Conservation (phyloP, 371 early-diverging fungal genomes). For the Circinella umbellata region DNA sequence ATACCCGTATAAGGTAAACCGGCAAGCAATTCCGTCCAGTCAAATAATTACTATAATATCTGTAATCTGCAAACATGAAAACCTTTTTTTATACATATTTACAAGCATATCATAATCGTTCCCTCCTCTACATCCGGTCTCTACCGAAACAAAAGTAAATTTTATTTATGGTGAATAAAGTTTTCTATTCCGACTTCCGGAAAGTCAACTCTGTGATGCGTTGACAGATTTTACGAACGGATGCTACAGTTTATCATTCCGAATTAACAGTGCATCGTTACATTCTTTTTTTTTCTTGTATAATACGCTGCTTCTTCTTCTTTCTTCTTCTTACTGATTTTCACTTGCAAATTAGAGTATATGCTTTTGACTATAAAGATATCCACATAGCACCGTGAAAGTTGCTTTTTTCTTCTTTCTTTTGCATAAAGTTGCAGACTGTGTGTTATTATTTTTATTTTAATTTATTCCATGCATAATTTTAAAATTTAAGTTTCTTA, state of each 20-base stretch:
- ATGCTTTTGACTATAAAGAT: background rate
- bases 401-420: background rate
- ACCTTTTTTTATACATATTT: background rate
- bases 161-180: background rate
- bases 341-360: background rate
- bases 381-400: conserved; percentile 5
- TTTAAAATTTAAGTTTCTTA: too few relatives aligned
- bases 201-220: background rate
- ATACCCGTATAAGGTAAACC: background rate
- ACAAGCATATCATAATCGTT: background rate
- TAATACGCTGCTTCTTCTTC: background rate
- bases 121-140: background rate
- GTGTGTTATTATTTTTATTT: too few relatives aligned
- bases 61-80: too few relatives aligned
- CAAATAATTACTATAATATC: background rate
- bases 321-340: too few relatives aligned
- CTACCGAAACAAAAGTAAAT: conserved; percentile 3
- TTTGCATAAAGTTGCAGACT: too few relatives aligned
- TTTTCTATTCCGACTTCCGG: conserved; percentile 8
- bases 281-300: background rate
- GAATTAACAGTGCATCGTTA: background rate
- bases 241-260: conserved; percentile 6
- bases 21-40: background rate
- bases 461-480: too few relatives aligned
- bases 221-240: conserved; percentile 2